Conservation (phyloP, 768 basidiomycete genomes). For the Tricholoma bakamatsutake region DNA sequence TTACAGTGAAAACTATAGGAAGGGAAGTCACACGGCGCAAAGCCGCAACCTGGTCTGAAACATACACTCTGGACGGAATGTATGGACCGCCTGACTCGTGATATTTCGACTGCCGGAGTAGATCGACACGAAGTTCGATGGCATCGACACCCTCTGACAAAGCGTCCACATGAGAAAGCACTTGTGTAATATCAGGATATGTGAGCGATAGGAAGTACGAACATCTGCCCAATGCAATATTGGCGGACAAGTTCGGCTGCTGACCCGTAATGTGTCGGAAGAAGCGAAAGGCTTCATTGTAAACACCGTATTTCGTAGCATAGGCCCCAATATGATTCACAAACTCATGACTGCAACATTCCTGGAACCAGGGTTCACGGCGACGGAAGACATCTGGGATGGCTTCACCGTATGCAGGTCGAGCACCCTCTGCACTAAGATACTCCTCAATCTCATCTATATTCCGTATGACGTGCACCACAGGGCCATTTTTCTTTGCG, state of each 20-base stretch:
- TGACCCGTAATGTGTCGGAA: constrained; percentile 83
- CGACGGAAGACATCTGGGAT: constrained; percentile 80
- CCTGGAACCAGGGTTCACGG: constrained; percentile 80
- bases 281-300: constrained; percentile 72
- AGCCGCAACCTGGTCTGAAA: constrained; percentile 73
- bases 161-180: constrained; percentile 62
- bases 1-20: constrained; percentile 89
- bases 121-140: constrained; percentile 89
- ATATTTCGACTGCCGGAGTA: constrained; percentile 54
- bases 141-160: constrained; percentile 85
- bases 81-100: constrained; percentile 40
- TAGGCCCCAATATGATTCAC: constrained; percentile 57
- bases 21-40: constrained; percentile 72
- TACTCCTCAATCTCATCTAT: constrained; percentile 78
- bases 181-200: constrained; percentile 78
- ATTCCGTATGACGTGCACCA: constrained; percentile 81
- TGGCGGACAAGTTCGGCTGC: constrained; percentile 55
- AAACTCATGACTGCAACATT: constrained; percentile 80
- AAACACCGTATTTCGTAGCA: constrained; percentile 29
- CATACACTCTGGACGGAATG: constrained; percentile 66
- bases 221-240: constrained; percentile 47
- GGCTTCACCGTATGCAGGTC: constrained; percentile 88
- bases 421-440: constrained; percentile 63
- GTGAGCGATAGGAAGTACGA: constrained; percentile 93
- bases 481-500: constrained; percentile 52